Evolutionary conservation across 2,329 filamentous ascomycete species (phyloP).

Genomic region (Microsporum ferrugineum): DNA sequence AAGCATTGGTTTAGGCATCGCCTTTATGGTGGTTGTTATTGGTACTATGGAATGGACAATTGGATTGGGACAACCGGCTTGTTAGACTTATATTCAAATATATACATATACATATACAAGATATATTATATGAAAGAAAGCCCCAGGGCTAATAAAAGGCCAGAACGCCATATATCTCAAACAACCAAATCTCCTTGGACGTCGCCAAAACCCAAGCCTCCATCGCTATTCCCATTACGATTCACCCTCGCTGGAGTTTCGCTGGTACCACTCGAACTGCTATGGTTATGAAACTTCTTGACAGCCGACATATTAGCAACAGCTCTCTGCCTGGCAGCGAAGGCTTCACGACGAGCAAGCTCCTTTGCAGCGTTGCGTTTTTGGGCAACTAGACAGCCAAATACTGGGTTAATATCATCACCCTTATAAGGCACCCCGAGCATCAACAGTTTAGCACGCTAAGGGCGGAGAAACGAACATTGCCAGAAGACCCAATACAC

Average conservation of each 20-base stretch:
- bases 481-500: constrained; percentile 28
- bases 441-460: not conserved
- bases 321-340: constrained; percentile 12
- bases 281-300: constrained; percentile 7
- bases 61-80: constrained; percentile 28
- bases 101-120: not conserved
- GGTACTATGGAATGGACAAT: constrained; percentile 46
- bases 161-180: constrained; percentile 3
- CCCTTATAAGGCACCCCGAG: not conserved
- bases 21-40: constrained; percentile 43
- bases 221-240: constrained; percentile 11
- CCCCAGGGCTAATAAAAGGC: not conserved
- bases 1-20: constrained; percentile 40
- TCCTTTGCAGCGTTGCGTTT: constrained; percentile 21
- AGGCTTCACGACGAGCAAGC: constrained; percentile 24
- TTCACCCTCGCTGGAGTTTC: constrained; percentile 1
- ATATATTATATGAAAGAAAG: not conserved
- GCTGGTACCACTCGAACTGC: constrained; percentile 2
- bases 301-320: not conserved
- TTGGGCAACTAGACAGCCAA: constrained; percentile 16
- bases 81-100: constrained; percentile 13
- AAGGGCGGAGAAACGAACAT: constrained; percentile 16
- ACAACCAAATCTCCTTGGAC: constrained; percentile 12
- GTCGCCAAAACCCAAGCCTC: constrained; percentile 11
- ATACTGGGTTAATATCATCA: not conserved